Evolutionary conservation across 805 yeast species (phyloP), one percentile per base, ranked within the genome.

Genomic region (Pichia insulana): DNA sequence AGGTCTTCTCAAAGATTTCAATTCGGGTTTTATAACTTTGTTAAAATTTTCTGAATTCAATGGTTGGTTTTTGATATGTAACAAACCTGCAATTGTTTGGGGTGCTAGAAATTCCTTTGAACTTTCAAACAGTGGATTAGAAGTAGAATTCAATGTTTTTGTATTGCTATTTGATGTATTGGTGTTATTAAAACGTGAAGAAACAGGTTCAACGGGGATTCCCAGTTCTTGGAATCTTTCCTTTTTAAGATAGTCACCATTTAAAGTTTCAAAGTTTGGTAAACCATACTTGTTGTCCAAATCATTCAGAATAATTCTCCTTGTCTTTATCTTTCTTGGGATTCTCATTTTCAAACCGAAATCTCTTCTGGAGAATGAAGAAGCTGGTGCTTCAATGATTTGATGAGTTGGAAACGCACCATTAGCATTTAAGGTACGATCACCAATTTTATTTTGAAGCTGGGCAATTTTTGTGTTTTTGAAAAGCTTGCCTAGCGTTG

Each of bases 291-390:
- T 64, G 49, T 79, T 78, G 56, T 85, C 94, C 12, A 83, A 58
- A 43, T 81, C 80, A 51, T 81, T 79, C 50, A 70, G 69, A 8
- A 79, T 76, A 35, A 85, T 67, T 56, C 75, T 76, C 33, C 80
- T 71, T 15, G 76, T 65, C 33, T 76, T 77, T 36, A 74, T 58
- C 51, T 74, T 78, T 31, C 67, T 65, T 3, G 95, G 95, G 37
- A 85, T 63, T 17, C 83, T 67, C 36, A 79, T 67, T 56, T 85
- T 85, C 46, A 85, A 62, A 53, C 95, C 95, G 70, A 74, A 85
- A 60, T 83, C 84, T 47, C 82, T 79, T 62, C 85, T 69, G 12
- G 69, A 58, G 36, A 80, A 72, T 37, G 82, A 71, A 7, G 83
- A 69, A 38, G 78, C 74, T 40, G 83, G 78, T 0, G 92, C 78